A percentile compares a stretch with the other conserved stretches of the same genome.
These are phyloP conservation scores for Fonsecaea erecta DNA, from an alignment of 2,329 filamentous ascomycete genomes.

Conservation along the genomic window DNA sequence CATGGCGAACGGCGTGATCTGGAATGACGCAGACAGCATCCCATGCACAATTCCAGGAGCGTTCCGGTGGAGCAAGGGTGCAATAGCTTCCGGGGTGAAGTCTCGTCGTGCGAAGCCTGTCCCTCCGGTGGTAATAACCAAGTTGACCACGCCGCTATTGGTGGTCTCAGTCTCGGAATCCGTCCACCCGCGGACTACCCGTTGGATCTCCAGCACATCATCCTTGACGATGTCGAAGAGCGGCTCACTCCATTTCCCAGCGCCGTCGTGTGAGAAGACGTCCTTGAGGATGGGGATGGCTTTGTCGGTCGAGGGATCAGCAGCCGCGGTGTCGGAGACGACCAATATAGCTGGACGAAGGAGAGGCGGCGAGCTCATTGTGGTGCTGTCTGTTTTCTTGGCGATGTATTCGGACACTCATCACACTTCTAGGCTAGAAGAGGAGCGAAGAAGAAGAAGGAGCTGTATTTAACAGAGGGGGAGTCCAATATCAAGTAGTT, in stretches of 20 bases:
- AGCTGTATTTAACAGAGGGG: no score
- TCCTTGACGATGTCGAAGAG: slow-evolving; percentile 80
- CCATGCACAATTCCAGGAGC: slow-evolving; percentile 90
- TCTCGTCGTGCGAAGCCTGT: slow-evolving; percentile 90
- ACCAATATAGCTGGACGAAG: slow-evolving; percentile 80
- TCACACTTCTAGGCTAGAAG: neutral
- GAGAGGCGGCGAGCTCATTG: slow-evolving; percentile 37
- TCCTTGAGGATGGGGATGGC: slow-evolving; percentile 69
- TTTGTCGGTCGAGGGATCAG: slow-evolving; percentile 78
- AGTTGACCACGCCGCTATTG: slow-evolving; percentile 56
- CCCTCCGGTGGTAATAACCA: slow-evolving; percentile 87
- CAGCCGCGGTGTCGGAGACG: slow-evolving; percentile 85
- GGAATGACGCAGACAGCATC: slow-evolving; percentile 84
- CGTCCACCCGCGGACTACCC: slow-evolving; percentile 71
- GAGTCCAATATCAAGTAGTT: no score
- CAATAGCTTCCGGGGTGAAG: slow-evolving; percentile 88
- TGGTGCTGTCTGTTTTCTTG: neutral
- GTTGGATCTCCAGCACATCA: slow-evolving; percentile 73
- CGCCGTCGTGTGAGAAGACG: slow-evolving; percentile 70
- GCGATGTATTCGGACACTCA: neutral
- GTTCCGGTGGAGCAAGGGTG: slow-evolving; percentile 77
- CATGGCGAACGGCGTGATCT: slow-evolving; percentile 91
- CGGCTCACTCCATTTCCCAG: slow-evolving; percentile 71
- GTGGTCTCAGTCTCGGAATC: slow-evolving; percentile 58
- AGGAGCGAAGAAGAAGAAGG: neutral